These are phyloP conservation scores for Trichocomaceae sp. DNA, from an alignment of 2,329 filamentous ascomycete species.

Conservation along the genomic window DNA sequence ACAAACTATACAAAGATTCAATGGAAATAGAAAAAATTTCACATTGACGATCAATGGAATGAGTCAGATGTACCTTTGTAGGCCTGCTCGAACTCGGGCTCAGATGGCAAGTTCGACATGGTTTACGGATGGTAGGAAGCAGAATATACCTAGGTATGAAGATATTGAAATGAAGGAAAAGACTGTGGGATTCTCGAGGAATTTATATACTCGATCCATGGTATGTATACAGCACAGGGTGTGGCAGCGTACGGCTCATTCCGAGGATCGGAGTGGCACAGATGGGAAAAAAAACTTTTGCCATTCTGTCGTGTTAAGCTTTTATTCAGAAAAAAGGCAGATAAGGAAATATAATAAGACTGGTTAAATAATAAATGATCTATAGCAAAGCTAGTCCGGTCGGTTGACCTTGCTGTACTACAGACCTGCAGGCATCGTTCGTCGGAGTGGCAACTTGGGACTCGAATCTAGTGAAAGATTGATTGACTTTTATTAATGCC, in stretches of 20 bases:
- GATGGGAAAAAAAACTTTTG: neutral
- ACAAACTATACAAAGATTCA: no score
- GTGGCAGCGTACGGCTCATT: neutral
- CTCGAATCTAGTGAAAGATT: neutral
- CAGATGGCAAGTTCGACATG: constrained; percentile 77
- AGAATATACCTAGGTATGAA: neutral
- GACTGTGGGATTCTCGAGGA: neutral
- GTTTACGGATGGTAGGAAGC: neutral
- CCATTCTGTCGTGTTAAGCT: neutral
- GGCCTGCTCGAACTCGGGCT: constrained; percentile 98
- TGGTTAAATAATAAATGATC: no score
- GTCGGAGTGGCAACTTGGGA: no score
- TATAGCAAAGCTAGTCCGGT: no score
- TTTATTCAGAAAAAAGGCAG: neutral
- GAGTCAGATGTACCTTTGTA: constrained; percentile 64
- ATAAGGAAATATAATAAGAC: neutral
- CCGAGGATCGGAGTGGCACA: neutral
- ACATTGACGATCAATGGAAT: neutral
- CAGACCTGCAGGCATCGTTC: neutral
- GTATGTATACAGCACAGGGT: neutral
- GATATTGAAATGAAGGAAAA: neutral
- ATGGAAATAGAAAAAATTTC: neutral
- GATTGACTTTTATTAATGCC: neutral
- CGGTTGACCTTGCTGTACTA: neutral
- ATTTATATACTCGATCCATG: neutral